Percentiles rank a stretch among this genome's conserved stretches.
Conservation (phyloP, 441 rosid species). For the Macaranga tanarius region DNA sequence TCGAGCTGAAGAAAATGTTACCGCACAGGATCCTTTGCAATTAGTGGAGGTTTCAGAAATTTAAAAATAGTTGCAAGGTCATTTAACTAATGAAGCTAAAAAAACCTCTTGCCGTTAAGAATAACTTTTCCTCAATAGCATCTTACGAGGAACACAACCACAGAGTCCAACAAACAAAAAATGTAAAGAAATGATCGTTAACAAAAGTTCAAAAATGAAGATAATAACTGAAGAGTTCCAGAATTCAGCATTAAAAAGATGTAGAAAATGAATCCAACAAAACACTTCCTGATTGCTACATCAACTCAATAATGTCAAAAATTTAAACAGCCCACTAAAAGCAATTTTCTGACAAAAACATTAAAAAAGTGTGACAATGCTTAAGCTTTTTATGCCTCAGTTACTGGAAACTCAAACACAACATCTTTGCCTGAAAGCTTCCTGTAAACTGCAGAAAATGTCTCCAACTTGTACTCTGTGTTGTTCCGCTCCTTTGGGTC, state of each 20-base stretch:
- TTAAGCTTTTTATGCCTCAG: conserved; percentile 40
- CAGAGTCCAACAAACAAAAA: too few relatives aligned
- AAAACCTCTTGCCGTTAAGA: too few relatives aligned
- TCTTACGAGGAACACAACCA: too few relatives aligned
- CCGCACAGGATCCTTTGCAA: too few relatives aligned
- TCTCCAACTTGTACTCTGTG: conserved; percentile 66
- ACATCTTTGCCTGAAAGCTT: conserved; percentile 77
- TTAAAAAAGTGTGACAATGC: conserved; percentile 14
- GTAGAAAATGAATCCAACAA: conserved; percentile 6
- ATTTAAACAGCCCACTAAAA: conserved; percentile 22
- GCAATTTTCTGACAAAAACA: not conserved
- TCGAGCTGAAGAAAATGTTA: too few relatives aligned
- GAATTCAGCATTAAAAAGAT: not conserved
- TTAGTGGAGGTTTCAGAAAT: too few relatives aligned
- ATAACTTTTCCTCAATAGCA: too few relatives aligned
- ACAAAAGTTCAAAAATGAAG: not conserved
- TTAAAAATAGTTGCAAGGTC: too few relatives aligned
- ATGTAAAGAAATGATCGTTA: too few relatives aligned
- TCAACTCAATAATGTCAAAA: conserved; percentile 27
- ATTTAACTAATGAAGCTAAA: too few relatives aligned
- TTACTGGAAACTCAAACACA: conserved; percentile 56
- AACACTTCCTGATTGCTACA: conserved; percentile 8
- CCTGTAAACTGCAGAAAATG: conserved; percentile 71
- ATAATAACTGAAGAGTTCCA: not conserved
- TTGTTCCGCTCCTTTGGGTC: conserved; percentile 74